phyloP scores from a whole-genome alignment of 75 land plant species.

The Sequoiadendron giganteum region DNA sequence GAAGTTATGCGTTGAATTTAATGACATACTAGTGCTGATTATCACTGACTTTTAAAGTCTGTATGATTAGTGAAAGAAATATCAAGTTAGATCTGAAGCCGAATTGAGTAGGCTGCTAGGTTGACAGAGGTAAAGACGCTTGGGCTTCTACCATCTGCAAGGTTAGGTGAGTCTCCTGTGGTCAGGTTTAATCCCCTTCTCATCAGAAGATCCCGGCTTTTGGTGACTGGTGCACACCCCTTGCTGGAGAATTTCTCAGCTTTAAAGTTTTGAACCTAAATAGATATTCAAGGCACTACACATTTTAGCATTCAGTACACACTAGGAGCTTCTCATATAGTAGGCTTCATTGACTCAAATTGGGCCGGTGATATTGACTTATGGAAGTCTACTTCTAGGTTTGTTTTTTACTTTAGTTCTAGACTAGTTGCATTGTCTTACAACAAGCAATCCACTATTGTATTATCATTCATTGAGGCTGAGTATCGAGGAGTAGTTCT shows the following conservation, averaged over 20 bases:
- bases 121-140: neutral
- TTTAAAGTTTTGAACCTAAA: too few species aligned
- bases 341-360: too few species aligned
- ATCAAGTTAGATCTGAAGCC: neutral
- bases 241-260: neutral
- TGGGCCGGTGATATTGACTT: too few species aligned
- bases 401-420: too few species aligned
- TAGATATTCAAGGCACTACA: too few species aligned
- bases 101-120: neutral
- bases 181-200: neutral
- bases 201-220: neutral
- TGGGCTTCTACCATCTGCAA: neutral
- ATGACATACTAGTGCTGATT: neutral
- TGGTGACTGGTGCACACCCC: neutral
- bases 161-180: neutral
- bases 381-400: too few species aligned
- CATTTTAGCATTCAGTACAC: too few species aligned
- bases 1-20: neutral
- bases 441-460: too few species aligned
- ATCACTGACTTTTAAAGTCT: neutral
- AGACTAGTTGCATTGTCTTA: too few species aligned
- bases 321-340: too few species aligned
- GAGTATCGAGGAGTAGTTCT: too few species aligned
- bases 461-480: too few species aligned
- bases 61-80: neutral